A percentile compares a stretch with the other conserved stretches of the same genome.
Conservation (phyloP, 2,329 filamentous ascomycete species). For the Stemphylium vesicarium region DNA sequence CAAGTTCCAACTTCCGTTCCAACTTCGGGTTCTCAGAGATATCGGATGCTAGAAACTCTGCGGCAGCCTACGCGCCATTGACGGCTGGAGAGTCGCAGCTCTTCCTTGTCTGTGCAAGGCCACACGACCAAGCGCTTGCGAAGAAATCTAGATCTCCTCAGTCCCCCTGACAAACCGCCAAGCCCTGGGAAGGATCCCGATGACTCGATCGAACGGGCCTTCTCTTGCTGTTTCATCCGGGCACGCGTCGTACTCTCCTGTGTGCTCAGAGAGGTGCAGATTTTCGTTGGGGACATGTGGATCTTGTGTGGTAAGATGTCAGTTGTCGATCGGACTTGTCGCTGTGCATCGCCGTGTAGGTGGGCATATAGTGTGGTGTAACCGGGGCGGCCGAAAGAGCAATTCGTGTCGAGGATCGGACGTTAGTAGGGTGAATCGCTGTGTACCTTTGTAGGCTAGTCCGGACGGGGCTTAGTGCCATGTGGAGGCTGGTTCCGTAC, state of each 20-base stretch:
- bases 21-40: too few species aligned
- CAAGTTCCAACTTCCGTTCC: too few species aligned
- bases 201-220: too few species aligned
- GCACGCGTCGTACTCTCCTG: background rate
- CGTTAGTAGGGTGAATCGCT: constrained; percentile 9
- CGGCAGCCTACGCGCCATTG: too few species aligned
- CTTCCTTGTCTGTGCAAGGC: too few species aligned
- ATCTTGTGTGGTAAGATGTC: background rate
- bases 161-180: too few species aligned
- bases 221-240: background rate
- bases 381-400: background rate
- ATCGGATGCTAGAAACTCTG: too few species aligned
- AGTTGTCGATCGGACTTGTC: background rate
- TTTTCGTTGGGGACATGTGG: background rate
- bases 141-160: too few species aligned
- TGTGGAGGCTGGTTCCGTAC: background rate
- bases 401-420: constrained; percentile 9
- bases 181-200: too few species aligned
- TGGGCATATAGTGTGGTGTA: background rate
- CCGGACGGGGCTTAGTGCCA: background rate
- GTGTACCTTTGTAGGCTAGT: background rate
- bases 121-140: too few species aligned
- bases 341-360: constrained; percentile 2
- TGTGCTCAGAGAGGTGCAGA: background rate
- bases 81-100: too few species aligned